These are phyloP conservation scores for Agapanthus africanus DNA, from an alignment of 106 monocot species.

Conservation along the genomic window DNA sequence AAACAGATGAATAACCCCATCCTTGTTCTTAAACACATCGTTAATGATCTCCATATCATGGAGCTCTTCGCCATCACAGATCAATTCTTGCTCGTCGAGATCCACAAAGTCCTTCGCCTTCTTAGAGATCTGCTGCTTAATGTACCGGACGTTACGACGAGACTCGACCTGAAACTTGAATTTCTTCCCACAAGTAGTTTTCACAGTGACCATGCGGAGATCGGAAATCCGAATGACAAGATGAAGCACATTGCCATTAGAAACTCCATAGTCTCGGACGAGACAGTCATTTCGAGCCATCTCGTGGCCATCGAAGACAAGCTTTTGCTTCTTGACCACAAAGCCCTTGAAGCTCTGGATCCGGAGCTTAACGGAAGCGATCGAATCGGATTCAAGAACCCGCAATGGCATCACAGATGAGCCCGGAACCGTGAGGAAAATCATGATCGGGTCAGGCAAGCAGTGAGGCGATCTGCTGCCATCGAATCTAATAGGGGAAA, in stretches of 20 bases:
- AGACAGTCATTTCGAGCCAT: conserved; percentile 47
- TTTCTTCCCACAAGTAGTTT: conserved; percentile 53
- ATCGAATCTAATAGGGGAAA: conserved; percentile 28
- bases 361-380: conserved; percentile 70
- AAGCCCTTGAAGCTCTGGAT: conserved; percentile 69
- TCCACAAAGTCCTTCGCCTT: conserved; percentile 29
- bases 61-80: conserved; percentile 69
- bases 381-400: conserved; percentile 63
- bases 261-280: conserved; percentile 67
- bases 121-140: conserved; percentile 58
- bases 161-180: conserved; percentile 50
- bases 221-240: conserved; percentile 54
- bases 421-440: conserved; percentile 56
- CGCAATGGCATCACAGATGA: conserved; percentile 43
- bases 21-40: conserved; percentile 39
- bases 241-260: conserved; percentile 63
- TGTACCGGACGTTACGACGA: conserved; percentile 42
- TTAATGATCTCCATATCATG: conserved; percentile 50
- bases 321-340: conserved; percentile 66
- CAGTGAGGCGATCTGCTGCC: conserved; percentile 31
- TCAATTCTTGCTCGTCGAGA: conserved; percentile 36
- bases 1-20: conserved; percentile 57
- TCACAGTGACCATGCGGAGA: conserved; percentile 49
- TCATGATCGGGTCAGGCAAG: conserved; percentile 42
- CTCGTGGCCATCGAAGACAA: conserved; percentile 71